phyloP scores from a whole-genome alignment of 257 asterid genomes.

The Solanum dulcamara region DNA sequence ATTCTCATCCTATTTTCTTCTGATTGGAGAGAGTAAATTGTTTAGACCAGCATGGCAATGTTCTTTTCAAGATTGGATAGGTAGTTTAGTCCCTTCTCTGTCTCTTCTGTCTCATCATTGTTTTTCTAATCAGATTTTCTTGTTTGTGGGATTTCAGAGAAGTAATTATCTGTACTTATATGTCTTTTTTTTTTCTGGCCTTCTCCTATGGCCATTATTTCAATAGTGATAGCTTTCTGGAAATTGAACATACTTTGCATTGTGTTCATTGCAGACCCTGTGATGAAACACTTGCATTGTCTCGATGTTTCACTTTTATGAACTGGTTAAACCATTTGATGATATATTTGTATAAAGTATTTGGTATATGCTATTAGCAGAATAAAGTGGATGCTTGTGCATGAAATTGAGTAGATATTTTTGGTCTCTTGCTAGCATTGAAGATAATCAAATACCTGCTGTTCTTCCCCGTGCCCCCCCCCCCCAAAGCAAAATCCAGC shows the following conservation, averaged over 20 bases:
- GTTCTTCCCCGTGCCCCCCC: background rate
- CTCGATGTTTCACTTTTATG: background rate
- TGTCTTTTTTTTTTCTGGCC: background rate
- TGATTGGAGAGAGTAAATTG: conserved; percentile 5
- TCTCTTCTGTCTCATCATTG: background rate
- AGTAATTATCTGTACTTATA: background rate
- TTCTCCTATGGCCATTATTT: background rate
- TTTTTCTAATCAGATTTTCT: background rate
- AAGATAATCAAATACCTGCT: background rate
- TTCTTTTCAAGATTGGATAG: conserved; percentile 17
- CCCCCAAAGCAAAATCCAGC: background rate
- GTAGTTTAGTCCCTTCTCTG: conserved; percentile 2
- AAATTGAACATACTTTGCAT: background rate
- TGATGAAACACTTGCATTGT: background rate
- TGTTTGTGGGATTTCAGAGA: background rate
- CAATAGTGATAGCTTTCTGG: background rate
- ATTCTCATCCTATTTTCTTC: background rate
- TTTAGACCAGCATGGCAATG: conserved; percentile 2
- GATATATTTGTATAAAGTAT: background rate
- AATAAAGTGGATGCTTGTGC: background rate
- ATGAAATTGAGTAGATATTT: background rate
- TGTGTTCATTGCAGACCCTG: background rate
- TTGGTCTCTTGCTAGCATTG: background rate
- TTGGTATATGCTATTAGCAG: background rate
- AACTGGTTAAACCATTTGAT: background rate